Evolutionary conservation across 495 filamentous ascomycete species (phyloP).

Genomic region (Daldinia bambusicola): DNA sequence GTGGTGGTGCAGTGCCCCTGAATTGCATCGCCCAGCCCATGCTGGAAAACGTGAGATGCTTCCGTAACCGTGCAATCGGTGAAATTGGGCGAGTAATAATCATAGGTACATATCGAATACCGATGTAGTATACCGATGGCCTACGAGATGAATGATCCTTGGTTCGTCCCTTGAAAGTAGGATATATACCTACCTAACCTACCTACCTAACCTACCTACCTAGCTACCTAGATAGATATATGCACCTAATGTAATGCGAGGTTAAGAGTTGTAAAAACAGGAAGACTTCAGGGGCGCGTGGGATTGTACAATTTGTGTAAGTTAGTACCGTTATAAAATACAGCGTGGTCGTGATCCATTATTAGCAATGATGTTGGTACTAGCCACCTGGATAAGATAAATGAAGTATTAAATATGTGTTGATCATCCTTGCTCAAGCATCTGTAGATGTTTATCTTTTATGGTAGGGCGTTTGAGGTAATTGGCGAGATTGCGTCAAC

Average conservation of each 20-base stretch:
- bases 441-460: conserved; percentile 6
- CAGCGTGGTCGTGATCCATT: conserved; percentile 16
- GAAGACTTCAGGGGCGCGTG: conserved; percentile 16
- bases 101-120: conserved; percentile 19
- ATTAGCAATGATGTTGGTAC: conserved; percentile 19
- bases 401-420: conserved; percentile 6
- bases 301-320: conserved; percentile 1
- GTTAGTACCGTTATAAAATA: not conserved
- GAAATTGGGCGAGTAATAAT: conserved; percentile 5
- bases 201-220: no score
- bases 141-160: conserved; percentile 21
- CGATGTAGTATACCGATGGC: conserved; percentile 23
- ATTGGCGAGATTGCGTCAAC: not conserved
- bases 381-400: conserved; percentile 16
- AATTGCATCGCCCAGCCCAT: conserved; percentile 27
- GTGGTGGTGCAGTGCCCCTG: conserved; percentile 28
- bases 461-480: not conserved
- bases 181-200: conserved; percentile 1
- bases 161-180: conserved; percentile 22
- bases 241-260: not conserved
- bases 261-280: conserved; percentile 11
- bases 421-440: conserved; percentile 15
- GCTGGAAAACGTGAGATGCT: conserved; percentile 27
- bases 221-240: no score
- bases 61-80: conserved; percentile 8